Evolutionary conservation across 768 basidiomycete genomes (phyloP), one percentile per base, ranked within the genome.

Genomic region (Coprinopsis strossmayeri): DNA sequence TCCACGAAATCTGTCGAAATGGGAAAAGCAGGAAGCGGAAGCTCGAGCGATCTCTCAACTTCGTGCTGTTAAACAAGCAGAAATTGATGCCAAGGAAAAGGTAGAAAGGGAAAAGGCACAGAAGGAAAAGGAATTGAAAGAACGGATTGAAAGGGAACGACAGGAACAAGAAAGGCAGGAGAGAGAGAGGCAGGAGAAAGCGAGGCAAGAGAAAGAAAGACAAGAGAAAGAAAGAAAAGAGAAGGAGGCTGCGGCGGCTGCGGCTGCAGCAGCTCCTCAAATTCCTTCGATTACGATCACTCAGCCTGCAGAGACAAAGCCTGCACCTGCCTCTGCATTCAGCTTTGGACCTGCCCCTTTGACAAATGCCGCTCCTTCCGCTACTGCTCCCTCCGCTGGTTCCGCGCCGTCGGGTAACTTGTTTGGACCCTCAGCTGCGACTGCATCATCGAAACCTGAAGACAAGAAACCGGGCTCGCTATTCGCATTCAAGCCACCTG

Each of bases 1-100:
- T 25, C 53, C 50, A 11, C 48, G 52, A 10, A 53, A 51, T 30
- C 59, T 61, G 55, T 84, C 85, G 2, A 89, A 87, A 64, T 89
- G 85, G 85, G 88, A 91, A 63, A 90, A 88, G 52, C 87, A 91
- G 62, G 87, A 91, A 55, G 63, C 87, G 25, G 88, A 91, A 57
- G 88, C 88, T 2, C 78, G 78, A 35, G 85, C 87, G 20, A 83
- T 91, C 75, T 76, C 77, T 57, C 82, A 75, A 59, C 77, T 91
- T 57, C 72, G 87, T 42, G 71, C 74, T 47, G 69, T 69, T 11
- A 73, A 66, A 49, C 60, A 61, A 45, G 67, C 67, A 53, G 76
- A 73, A 56, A 66, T 78, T 63, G 59, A 71, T 35, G 57, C 59
- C 25, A 72, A 74, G 57, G 69, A 71, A 45, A 65, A 64, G 57